Conservation (phyloP, 306 rosid genomes). For the Lathyrus sativus region DNA sequence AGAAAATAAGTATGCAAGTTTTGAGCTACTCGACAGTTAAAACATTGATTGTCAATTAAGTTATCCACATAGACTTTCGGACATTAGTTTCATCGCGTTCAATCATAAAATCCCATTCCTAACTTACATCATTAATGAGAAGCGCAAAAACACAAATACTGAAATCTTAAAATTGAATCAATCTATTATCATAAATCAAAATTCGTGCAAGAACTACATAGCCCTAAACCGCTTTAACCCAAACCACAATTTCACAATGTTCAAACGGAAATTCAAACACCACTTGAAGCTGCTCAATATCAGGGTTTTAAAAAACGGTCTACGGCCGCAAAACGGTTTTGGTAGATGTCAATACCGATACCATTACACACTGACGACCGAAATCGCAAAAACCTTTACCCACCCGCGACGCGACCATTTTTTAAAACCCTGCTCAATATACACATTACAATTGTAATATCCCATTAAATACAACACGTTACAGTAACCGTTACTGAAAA, state of each 20-base stretch:
- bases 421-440: neutral
- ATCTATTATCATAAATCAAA: constrained; percentile 4
- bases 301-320: too few relatives aligned
- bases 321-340: too few relatives aligned
- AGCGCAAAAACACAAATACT: neutral
- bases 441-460: constrained; percentile 7
- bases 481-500: constrained; percentile 15
- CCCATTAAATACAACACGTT: neutral
- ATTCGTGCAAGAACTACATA: neutral
- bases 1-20: constrained; percentile 10
- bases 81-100: constrained; percentile 13
- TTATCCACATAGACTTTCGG: neutral
- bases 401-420: too few relatives aligned
- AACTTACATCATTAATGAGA: neutral
- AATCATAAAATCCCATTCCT: constrained; percentile 27
- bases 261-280: constrained; percentile 9
- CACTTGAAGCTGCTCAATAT: constrained; percentile 1
- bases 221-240: neutral
- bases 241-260: neutral
- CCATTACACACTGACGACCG: too few relatives aligned
- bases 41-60: constrained; percentile 15
- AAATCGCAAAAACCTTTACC: too few relatives aligned
- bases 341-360: too few relatives aligned
- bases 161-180: constrained; percentile 15
- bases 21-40: constrained; percentile 19